Evolutionary conservation across 805 yeast species (phyloP).

Genomic region (Clavispora fructus): DNA sequence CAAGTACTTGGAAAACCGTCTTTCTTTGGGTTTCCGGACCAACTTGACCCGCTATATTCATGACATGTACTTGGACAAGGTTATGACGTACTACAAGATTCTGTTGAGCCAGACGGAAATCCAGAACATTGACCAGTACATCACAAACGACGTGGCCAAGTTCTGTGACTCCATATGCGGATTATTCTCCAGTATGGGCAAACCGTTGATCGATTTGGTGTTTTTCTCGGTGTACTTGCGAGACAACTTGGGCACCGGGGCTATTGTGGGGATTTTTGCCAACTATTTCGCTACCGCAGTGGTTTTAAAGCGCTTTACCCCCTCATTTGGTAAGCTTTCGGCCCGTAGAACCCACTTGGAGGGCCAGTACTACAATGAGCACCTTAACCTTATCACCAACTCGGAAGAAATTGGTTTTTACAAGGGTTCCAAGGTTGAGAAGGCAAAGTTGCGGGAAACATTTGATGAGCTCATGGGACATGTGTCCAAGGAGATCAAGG

Average conservation of each 20-base stretch:
- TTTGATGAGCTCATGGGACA: conserved; percentile 54
- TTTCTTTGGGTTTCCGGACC: conserved; percentile 81
- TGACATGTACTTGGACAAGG: conserved; percentile 78
- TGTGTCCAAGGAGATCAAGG: conserved; percentile 47
- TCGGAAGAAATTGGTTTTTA: conserved; percentile 93
- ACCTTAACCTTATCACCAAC: conserved; percentile 77
- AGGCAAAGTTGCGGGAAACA: conserved; percentile 53
- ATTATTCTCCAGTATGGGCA: conserved; percentile 82
- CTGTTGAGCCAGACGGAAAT: conserved; percentile 51
- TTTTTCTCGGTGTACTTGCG: conserved; percentile 80
- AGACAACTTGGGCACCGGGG: conserved; percentile 82
- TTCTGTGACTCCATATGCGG: conserved; percentile 80
- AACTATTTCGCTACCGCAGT: conserved; percentile 80
- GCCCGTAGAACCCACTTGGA: conserved; percentile 72
- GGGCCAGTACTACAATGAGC: conserved; percentile 85
- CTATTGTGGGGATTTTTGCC: conserved; percentile 72
- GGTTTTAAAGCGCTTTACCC: conserved; percentile 67
- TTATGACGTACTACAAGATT: conserved; percentile 78
- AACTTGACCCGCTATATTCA: conserved; percentile 80
- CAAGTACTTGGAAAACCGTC: conserved; percentile 67
- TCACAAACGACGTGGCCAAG: conserved; percentile 76
- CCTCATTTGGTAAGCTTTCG: conserved; percentile 76
- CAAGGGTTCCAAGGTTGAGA: conserved; percentile 81
- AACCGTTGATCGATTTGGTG: conserved; percentile 81
- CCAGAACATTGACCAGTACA: conserved; percentile 78